These are phyloP conservation scores for Miscanthus lutarioriparius DNA, from an alignment of 176 grass and related monocot species.

Conservation along the genomic window DNA sequence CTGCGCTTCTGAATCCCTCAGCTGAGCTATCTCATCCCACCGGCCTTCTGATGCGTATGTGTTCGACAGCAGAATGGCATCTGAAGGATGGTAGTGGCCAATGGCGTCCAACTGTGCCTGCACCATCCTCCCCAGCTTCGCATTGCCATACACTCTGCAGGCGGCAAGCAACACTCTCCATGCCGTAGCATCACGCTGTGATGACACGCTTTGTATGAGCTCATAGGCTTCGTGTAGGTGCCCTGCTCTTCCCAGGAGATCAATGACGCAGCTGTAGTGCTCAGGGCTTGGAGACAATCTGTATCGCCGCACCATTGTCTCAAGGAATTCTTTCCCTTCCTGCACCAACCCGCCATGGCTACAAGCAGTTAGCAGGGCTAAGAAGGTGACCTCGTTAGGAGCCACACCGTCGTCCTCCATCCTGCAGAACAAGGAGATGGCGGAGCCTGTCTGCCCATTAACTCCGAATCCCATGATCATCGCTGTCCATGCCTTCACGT, in stretches of 20 bases:
- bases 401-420: constrained; percentile 46
- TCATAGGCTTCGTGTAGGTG: constrained; percentile 47
- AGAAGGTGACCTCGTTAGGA: constrained; percentile 60
- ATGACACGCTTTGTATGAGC: constrained; percentile 42
- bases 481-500: constrained; percentile 62
- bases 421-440: constrained; percentile 39
- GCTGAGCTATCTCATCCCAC: constrained; percentile 40
- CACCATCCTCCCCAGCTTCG: constrained; percentile 42
- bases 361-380: constrained; percentile 54
- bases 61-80: constrained; percentile 57
- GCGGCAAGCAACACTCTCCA: constrained; percentile 68
- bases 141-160: constrained; percentile 63
- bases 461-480: constrained; percentile 62
- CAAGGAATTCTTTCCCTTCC: constrained; percentile 55
- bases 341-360: constrained; percentile 55
- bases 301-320: constrained; percentile 40
- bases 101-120: constrained; percentile 34
- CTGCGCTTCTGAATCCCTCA: constrained; percentile 35
- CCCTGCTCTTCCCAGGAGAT: constrained; percentile 55
- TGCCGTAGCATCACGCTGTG: constrained; percentile 31
- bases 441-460: constrained; percentile 45
- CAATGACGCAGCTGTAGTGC: constrained; percentile 45
- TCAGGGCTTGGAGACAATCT: constrained; percentile 31
- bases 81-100: constrained; percentile 48
- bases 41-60: constrained; percentile 48